Percentiles rank a stretch among this genome's conserved stretches.
Conservation (phyloP, 2,329 filamentous ascomycete species). For the Colletotrichum falcatum region DNA sequence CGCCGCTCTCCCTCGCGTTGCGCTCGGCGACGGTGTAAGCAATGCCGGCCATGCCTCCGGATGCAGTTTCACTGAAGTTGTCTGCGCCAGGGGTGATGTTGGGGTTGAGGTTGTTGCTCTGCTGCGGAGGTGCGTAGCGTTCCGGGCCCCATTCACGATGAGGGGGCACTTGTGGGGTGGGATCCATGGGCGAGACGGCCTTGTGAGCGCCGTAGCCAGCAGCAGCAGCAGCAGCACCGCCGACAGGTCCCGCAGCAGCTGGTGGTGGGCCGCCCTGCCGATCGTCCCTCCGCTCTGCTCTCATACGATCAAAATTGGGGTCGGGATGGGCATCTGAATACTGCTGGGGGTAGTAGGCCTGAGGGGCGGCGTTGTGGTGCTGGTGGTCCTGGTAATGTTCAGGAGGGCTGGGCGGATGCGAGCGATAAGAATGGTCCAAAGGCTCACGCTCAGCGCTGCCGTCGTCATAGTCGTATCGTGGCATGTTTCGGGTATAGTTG, state of each 20-base stretch:
- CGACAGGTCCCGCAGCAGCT: conserved; percentile 43
- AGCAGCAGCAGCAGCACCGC: conserved; percentile 44
- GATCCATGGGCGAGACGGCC: conserved; percentile 22
- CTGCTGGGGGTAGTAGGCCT: conserved; percentile 29
- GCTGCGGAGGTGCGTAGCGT: conserved; percentile 30
- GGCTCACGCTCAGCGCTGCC: conserved; percentile 41
- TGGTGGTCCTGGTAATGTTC: conserved; percentile 39
- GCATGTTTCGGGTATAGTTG: conserved; percentile 42
- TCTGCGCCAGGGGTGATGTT: conserved; percentile 72
- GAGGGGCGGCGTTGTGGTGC: conserved; percentile 29
- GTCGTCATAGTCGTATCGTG: conserved; percentile 42
- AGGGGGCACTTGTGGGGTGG: conserved; percentile 26
- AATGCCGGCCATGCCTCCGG: conserved; percentile 76
- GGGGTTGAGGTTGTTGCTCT: conserved; percentile 46
- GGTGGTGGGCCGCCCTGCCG: conserved; percentile 43
- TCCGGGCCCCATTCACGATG: conserved; percentile 34
- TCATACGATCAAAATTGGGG: conserved; percentile 51
- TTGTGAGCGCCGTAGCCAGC: conserved; percentile 40
- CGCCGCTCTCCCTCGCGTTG: conserved; percentile 72
- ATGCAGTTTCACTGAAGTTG: conserved; percentile 72
- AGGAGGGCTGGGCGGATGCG: conserved; percentile 32
- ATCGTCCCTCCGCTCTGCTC: conserved; percentile 51
- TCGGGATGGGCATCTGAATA: conserved; percentile 52
- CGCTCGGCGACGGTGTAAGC: conserved; percentile 74
- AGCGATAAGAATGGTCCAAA: conserved; percentile 40